Evolutionary conservation across 2,329 filamentous ascomycete genomes (phyloP), one percentile per base, ranked within the genome.

Genomic region (Purpureocillium lavendulum): DNA sequence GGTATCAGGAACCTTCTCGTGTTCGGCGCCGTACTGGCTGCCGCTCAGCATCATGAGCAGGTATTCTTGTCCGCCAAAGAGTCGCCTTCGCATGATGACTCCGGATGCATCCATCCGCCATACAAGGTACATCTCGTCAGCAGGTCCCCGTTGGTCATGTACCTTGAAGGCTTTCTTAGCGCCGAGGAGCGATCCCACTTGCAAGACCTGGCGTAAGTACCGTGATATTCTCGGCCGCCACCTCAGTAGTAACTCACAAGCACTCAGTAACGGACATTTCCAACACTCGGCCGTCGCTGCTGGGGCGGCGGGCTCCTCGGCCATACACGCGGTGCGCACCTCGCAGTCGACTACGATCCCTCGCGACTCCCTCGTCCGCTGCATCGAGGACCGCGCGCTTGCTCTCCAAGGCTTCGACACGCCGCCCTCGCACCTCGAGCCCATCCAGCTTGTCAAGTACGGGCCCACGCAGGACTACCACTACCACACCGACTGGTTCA

Each of bases 401-500:
- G 46, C 54, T 14, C 69, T 72, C 46, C 69, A 71, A 40, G 68
- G 69, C 42, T 59, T 64, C 41, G 57, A 61, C 45, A 48, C 55
- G 8, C 51, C 59, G 2, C 40, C 47, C n/a, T 42, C 40, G 4
- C 57, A 67, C 40, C 56, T 71, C 9, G 67, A 71, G 53, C 66
- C 68, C 1, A 50, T 72, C 11, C 69, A 71, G 50, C 62, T 71
- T 4, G 68, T 71, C 39, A 63, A 62, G 45, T 72, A 73, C 47
- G 62, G 53, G 26, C 44, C 49, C 10, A 64, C 64, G 12, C 64
- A 69, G 48, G 64, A 59, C 40, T 71, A 68, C 51, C 65, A 70
- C 48, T 68, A 65, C 49, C 70, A 72, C 55, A 70, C 66, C 4
- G 70, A 73, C 55, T 72, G 70, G 69, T 71, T 69, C 55, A 62